Evolutionary conservation across 306 rosid genomes (phyloP).

Genomic region (Castanea crenata): DNA sequence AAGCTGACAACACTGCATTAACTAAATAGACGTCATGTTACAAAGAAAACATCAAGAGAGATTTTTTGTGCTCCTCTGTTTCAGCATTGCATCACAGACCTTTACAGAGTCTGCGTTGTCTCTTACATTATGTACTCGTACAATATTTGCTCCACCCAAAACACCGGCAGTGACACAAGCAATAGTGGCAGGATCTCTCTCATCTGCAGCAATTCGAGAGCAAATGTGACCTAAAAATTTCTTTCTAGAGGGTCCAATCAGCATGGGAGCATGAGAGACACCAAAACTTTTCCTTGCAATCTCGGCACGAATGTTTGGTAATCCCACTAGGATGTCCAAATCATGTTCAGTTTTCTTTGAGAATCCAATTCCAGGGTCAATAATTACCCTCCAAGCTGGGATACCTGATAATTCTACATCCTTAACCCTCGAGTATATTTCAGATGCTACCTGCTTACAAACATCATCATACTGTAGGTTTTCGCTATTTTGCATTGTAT

Average conservation of each 20-base stretch:
- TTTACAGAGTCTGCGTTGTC: slow-evolving; percentile 75
- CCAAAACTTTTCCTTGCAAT: slow-evolving; percentile 59
- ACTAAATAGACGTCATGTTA: background rate
- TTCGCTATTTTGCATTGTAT: slow-evolving; percentile 68
- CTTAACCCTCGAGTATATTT: slow-evolving; percentile 48
- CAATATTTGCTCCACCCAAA: slow-evolving; percentile 78
- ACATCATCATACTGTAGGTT: slow-evolving; percentile 71
- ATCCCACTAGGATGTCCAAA: slow-evolving; percentile 59
- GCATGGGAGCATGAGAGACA: slow-evolving; percentile 71
- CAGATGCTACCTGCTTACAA: slow-evolving; percentile 66
- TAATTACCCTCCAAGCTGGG: slow-evolving; percentile 84
- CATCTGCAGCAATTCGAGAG: slow-evolving; percentile 40
- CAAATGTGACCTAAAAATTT: slow-evolving; percentile 74
- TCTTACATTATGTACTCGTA: slow-evolving; percentile 84
- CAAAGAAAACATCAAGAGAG: background rate
- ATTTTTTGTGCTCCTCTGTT: slow-evolving; percentile 24
- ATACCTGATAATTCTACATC: slow-evolving; percentile 79
- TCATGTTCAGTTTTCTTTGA: slow-evolving; percentile 73
- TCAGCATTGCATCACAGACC: slow-evolving; percentile 69
- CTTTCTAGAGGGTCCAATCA: slow-evolving; percentile 90
- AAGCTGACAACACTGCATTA: background rate
- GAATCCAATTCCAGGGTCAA: slow-evolving; percentile 90
- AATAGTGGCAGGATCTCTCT: slow-evolving; percentile 84
- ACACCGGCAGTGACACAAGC: slow-evolving; percentile 65
- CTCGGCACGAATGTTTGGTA: slow-evolving; percentile 57